Evolutionary conservation across 164 flowering plant genomes (phyloP), one percentile per base, ranked within the genome.

Genomic region (Akebia trifoliata): DNA sequence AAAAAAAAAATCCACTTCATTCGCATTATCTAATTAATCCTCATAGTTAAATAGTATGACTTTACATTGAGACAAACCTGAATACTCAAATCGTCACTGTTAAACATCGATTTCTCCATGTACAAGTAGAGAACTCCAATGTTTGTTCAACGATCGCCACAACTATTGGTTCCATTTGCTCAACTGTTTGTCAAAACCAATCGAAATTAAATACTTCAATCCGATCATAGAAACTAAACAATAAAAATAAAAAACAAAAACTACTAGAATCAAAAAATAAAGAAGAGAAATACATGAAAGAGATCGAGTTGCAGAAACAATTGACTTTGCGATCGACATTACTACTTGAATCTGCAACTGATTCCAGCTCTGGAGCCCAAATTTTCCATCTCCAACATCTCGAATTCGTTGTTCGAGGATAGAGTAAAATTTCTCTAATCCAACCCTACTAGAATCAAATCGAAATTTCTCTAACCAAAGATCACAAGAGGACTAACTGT

Each of bases 281-380:
- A n/a, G n/a, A n/a, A n/a, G n/a, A n/a, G n/a, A n/a, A n/a, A n/a
- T n/a, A n/a, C n/a, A n/a, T n/a, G n/a, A n/a, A n/a, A n/a, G n/a
- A n/a, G n/a, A n/a, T n/a, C n/a, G n/a, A n/a, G n/a, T n/a, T n/a
- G n/a, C n/a, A n/a, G n/a, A 60, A 29, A 61, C 74, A 64, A 86
- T 60, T 17, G 75, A 73, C 49, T 44, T 57, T 0, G 76, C 71
- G 4, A 81, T 30, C 12, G 79, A 76, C 21, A 67, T 68, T 6
- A 83, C 60, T 0, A 84, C 73, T 8, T 79, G 84, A 69, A 78
- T 72, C 82, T 80, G 87, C 55, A 75, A 22, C 36, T 74, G 78
- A 49, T 59, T n/a, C n/a, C n/a, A n/a, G n/a, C n/a, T n/a, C n/a
- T n/a, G n/a, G n/a, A n/a, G n/a, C n/a, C n/a, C n/a, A 65, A 90